Conservation (phyloP, 345 rosid genomes). For the Eucalyptus curtisii region DNA sequence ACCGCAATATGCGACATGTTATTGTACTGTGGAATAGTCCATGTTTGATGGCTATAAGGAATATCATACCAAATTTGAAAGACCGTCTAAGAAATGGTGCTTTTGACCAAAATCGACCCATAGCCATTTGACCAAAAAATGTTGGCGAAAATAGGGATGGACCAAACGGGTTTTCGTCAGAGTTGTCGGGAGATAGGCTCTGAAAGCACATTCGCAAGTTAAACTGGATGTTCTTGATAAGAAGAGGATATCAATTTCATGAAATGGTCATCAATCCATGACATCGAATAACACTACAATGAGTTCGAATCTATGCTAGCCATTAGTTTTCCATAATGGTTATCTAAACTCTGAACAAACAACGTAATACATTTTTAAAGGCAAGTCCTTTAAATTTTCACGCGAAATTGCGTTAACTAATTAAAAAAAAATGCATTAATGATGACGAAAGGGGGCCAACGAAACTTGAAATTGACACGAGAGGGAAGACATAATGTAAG, state of each 20-base stretch:
- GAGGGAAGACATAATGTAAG: too few relatives aligned
- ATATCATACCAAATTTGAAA: not conserved
- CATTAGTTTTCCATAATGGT: not conserved
- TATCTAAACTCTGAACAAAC: not conserved
- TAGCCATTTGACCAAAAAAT: not conserved
- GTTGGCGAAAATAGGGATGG: not conserved
- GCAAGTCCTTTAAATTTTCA: not conserved
- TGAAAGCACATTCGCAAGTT: too few relatives aligned
- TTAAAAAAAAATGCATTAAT: not conserved
- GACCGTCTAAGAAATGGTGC: not conserved
- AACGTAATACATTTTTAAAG: not conserved
- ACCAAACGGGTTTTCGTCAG: not conserved
- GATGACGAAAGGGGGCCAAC: not conserved
- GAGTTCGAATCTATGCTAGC: not conserved
- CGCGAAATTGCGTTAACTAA: too few relatives aligned
- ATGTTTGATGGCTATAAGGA: not conserved
- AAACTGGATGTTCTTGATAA: not conserved
- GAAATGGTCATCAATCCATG: not conserved
- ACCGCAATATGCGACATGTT: not conserved
- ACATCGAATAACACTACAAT: not conserved
- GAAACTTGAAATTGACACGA: not conserved
- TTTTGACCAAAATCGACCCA: not conserved
- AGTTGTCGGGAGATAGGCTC: too few relatives aligned
- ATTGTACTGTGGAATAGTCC: not conserved
- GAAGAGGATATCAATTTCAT: not conserved